These are phyloP conservation scores for Aureobasidium sp. DNA, from an alignment of 2,329 filamentous ascomycete genomes.

Conservation along the genomic window DNA sequence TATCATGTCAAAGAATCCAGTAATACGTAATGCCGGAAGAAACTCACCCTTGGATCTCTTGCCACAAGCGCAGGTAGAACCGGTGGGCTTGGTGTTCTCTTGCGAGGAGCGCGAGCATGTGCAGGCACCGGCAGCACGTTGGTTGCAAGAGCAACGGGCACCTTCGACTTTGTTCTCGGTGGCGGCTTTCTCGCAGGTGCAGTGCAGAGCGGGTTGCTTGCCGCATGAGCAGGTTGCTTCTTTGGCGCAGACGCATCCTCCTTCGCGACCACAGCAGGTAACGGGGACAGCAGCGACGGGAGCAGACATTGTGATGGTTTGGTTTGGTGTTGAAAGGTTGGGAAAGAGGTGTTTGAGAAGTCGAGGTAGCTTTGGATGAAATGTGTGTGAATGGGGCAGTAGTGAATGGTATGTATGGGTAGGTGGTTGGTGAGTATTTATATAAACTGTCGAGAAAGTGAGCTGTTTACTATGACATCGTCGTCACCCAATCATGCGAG, in stretches of 20 bases:
- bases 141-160: constrained; percentile 71
- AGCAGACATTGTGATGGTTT: constrained; percentile 28
- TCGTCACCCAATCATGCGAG: not conserved
- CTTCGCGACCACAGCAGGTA: constrained; percentile 51
- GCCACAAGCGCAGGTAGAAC: constrained; percentile 67
- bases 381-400: not conserved
- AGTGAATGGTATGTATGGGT: not conserved
- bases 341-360: not conserved
- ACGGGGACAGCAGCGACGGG: constrained; percentile 34
- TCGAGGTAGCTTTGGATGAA: not conserved
- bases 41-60: constrained; percentile 59
- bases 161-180: constrained; percentile 67
- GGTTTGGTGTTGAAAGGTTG: not conserved
- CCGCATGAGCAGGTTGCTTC: constrained; percentile 77
- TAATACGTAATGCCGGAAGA: not conserved
- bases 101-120: constrained; percentile 64
- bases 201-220: constrained; percentile 76
- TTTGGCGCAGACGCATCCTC: constrained; percentile 43
- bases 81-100: constrained; percentile 58
- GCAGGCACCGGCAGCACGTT: constrained; percentile 70
- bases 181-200: constrained; percentile 69
- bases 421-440: not conserved
- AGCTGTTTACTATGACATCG: constrained; percentile 7
- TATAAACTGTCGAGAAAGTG: not conserved
- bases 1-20: not conserved